phyloP scores from a whole-genome alignment of 306 rosid genomes.

The Lagenaria siceraria region DNA sequence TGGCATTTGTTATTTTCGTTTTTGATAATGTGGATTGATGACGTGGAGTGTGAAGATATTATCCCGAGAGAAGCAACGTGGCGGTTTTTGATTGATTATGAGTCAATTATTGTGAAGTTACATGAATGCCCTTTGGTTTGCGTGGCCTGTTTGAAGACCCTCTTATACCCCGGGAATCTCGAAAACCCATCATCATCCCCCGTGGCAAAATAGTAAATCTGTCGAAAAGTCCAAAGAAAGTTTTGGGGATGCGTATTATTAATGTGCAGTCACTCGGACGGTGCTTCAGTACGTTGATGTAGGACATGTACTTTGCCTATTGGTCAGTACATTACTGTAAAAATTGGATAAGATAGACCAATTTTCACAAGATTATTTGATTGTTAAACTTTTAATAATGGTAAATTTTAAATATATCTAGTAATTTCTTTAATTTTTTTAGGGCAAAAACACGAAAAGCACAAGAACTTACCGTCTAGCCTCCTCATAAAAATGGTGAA shows the following conservation, averaged over 20 bases:
- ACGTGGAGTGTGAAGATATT: not conserved
- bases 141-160: not conserved
- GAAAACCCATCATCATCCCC: not conserved
- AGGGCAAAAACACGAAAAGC: too few species aligned
- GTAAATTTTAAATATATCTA: too few species aligned
- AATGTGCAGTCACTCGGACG: constrained; percentile 6
- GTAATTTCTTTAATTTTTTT: too few species aligned
- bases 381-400: too few species aligned
- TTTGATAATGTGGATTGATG: not conserved
- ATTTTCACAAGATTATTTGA: not conserved
- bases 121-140: not conserved
- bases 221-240: not conserved
- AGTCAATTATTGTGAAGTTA: not conserved
- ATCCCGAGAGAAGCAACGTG: not conserved
- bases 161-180: not conserved
- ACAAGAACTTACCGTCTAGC: too few species aligned
- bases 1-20: not conserved
- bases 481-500: too few species aligned
- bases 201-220: constrained; percentile 5
- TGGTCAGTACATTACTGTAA: not conserved
- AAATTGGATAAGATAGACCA: not conserved
- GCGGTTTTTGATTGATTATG: not conserved
- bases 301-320: not conserved
- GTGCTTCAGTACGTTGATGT: not conserved
- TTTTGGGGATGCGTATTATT: not conserved